Evolutionary conservation across 306 rosid species (phyloP), one percentile per base, ranked within the genome.

Genomic region (Prosopis cineraria): DNA sequence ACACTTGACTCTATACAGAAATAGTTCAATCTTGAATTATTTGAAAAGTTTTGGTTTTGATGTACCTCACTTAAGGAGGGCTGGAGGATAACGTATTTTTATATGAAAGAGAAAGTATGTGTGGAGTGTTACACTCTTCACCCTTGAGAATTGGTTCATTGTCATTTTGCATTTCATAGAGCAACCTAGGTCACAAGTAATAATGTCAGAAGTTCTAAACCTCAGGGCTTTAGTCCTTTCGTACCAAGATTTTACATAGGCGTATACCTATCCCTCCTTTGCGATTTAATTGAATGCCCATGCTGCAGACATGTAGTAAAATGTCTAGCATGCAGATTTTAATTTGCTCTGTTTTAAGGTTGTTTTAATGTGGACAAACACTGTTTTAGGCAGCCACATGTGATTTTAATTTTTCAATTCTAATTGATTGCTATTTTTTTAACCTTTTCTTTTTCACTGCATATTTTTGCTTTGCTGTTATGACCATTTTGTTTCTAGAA

Each of bases 271-370:
- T 43, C 36, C 36, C 16, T 41, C 55, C 22, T 68, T 41, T 68
- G 13, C 3, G 10, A 31, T 44, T 27, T 44, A 45, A 45, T 69
- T 44, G 20, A 69, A 69, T 69, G 39, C 16, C 58, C 9, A 3
- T 70, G 44, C 22, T 70, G 62, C 44, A 30, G 50, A 24, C 41
- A 29, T 45, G 2, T 7, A 16, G 74, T 33, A 70, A 27, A 4
- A 34, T 47, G 16, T 19, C 30, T 47, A 10, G 43, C n/a, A 9
- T 24, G 16, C 17, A 25, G 73, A 19, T 25, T 48, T 17, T n/a
- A 20, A 19, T 31, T 48, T 70, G 45, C 58, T 66, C 43, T 69
- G 74, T 17, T 69, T 69, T 45, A 45, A 44, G 58, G 40, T 69
- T 25, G 39, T 41, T 43, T 24, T 14, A 25, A 25, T 43, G 37